Base-by-base conservation (phyloP, 2,329 filamentous ascomycete species). In the Phialophora verrucosa region DNA sequence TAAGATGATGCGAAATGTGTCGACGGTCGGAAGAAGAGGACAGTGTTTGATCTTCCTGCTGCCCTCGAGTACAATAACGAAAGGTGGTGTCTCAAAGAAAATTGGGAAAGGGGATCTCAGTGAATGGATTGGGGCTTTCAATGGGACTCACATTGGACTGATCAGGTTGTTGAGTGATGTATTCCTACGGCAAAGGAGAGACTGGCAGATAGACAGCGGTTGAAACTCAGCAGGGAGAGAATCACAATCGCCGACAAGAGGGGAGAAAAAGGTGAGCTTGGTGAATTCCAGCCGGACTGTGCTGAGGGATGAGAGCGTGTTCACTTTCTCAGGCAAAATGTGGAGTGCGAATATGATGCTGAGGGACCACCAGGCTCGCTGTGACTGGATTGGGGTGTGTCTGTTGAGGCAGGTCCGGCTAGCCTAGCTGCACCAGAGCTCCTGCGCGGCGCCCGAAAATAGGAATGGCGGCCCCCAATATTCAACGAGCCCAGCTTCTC, bases 401-500 rank as follows among this genome's bases (percentile, higher is more conserved):
- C 53, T 67, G 68, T 71, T 71, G 69, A 71, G 69, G 59, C 59
- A 61, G 65, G 64, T 66, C 69, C 70, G 66, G 69, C 49, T 70
- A 58, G 44, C 53, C 23, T 47, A 61, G 59, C 59, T 63, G 51
- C 42, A 59, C 58, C 50, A 53, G 38, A 62, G 51, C 38, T 32
- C 59, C 47, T 27, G 49, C 58, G 47, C 50, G 35, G 31, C 44
- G 35, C 60, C 64, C 69, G 67, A 70, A 64, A 70, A 69, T 72
- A 70, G 70, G 65, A 67, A 66, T 69, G 68, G 65, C 60, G 64
- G 65, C 67, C 69, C 70, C 70, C 66, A 72, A 70, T 62, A 25
- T 56, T 50, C 49, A 51, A 35, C 66, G 49, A 51, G 32, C 23
- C 59, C 59, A 56, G 25, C 35, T 32, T 38, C 38, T 29, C 50